These are phyloP conservation scores for Licmophora abbreviata DNA, from an alignment of 108 stramenopile genomes.

Conservation along the genomic window DNA sequence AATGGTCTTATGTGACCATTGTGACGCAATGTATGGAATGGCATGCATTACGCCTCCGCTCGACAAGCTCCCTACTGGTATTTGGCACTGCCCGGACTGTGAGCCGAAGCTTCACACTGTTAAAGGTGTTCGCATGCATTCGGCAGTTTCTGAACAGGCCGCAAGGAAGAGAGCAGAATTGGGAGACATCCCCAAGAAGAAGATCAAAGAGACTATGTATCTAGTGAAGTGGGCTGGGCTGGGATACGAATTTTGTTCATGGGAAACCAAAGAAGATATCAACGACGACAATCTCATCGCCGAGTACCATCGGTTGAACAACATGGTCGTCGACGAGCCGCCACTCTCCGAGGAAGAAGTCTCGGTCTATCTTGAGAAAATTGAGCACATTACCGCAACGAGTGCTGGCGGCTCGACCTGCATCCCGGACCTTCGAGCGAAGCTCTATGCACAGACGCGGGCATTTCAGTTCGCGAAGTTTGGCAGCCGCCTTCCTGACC, in stretches of 20 bases:
- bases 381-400: slow-evolving; percentile 38
- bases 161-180: slow-evolving; percentile 74
- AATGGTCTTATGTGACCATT: slow-evolving; percentile 85
- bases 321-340: slow-evolving; percentile 62
- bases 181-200: slow-evolving; percentile 70
- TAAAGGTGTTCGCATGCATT: slow-evolving; percentile 54
- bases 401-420: slow-evolving; percentile 47
- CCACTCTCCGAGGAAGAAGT: slow-evolving; percentile 46
- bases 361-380: slow-evolving; percentile 29
- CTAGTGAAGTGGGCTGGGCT: slow-evolving; percentile 96
- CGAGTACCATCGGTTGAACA: slow-evolving; percentile 63
- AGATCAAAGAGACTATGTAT: slow-evolving; percentile 72
- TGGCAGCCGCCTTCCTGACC: slow-evolving; percentile 48
- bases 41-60: slow-evolving; percentile 64
- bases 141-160: slow-evolving; percentile 68
- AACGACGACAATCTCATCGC: slow-evolving; percentile 65
- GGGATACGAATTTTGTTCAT: slow-evolving; percentile 92
- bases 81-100: slow-evolving; percentile 85
- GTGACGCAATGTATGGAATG: slow-evolving; percentile 76
- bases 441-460: slow-evolving; percentile 71
- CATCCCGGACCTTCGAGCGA: slow-evolving; percentile 41
- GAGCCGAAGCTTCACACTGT: slow-evolving; percentile 57
- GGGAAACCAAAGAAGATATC: slow-evolving; percentile 92
- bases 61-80: slow-evolving; percentile 61
- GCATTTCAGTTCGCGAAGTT: slow-evolving; percentile 78